phyloP scores from a whole-genome alignment of 2,329 filamentous ascomycete genomes.

The Pseudocercospora pini-densiflorae region DNA sequence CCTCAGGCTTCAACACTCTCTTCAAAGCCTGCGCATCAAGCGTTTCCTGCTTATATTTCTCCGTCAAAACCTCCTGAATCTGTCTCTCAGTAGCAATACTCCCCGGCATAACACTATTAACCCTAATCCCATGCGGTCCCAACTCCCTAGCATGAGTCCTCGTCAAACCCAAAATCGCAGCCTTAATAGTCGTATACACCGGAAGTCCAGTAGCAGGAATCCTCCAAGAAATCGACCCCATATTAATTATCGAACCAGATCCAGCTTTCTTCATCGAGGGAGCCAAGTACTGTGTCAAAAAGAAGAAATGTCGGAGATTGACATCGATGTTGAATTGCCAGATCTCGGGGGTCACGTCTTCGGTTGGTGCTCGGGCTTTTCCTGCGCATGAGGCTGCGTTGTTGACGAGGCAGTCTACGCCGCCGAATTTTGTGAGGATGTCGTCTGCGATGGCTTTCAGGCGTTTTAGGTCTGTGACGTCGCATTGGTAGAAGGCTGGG shows the following conservation, averaged over 20 bases:
- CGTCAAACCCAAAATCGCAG: conserved; percentile 36
- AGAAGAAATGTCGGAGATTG: conserved; percentile 68
- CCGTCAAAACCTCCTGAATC: conserved; percentile 38
- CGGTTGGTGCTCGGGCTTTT: conserved; percentile 63
- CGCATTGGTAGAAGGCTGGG: conserved; percentile 45
- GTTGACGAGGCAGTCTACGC: conserved; percentile 64
- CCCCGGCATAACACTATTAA: conserved; percentile 40
- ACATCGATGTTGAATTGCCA: conserved; percentile 64
- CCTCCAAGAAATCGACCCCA: conserved; percentile 36
- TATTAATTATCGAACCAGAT: conserved; percentile 60
- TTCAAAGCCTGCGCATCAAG: conserved; percentile 38
- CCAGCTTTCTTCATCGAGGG: conserved; percentile 62
- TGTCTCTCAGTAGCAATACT: conserved; percentile 39
- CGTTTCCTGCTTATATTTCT: conserved; percentile 35
- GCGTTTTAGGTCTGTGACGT: conserved; percentile 57
- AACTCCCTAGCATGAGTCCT: conserved; percentile 38
- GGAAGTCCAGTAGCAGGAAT: conserved; percentile 35
- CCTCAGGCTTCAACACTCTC: conserved; percentile 36
- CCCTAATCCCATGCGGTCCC: conserved; percentile 32
- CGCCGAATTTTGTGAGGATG: conserved; percentile 50
- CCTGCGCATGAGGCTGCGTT: conserved; percentile 62
- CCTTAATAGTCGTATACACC: conserved; percentile 36
- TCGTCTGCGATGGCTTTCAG: conserved; percentile 55
- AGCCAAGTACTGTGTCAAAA: conserved; percentile 63
- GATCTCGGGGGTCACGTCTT: conserved; percentile 67